These are phyloP conservation scores for Ogataea pignaliae DNA, from an alignment of 805 yeast species.

Conservation along the genomic window DNA sequence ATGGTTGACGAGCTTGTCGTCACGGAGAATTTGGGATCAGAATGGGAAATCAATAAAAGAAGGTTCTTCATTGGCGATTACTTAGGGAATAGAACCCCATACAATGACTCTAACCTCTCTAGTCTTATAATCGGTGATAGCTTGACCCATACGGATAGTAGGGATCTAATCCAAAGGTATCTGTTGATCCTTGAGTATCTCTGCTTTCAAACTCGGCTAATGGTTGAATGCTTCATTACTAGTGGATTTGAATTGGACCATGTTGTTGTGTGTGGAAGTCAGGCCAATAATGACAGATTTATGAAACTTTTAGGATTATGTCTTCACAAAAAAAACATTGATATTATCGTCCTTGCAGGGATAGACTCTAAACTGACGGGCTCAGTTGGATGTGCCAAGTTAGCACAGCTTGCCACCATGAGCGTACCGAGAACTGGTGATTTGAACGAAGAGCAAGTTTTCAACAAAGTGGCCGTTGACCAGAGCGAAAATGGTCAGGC, in stretches of 20 bases:
- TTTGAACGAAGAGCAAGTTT: neutral
- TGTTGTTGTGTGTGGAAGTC: constrained; percentile 49
- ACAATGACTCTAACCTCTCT: constrained; percentile 43
- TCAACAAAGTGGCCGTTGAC: neutral
- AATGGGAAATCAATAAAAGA: constrained; percentile 17
- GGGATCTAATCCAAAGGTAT: constrained; percentile 33
- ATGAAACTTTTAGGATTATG: constrained; percentile 29
- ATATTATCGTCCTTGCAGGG: constrained; percentile 2
- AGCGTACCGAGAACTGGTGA: neutral
- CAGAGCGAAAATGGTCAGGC: neutral
- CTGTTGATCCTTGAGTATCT: constrained; percentile 45
- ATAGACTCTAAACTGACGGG: constrained; percentile 12
- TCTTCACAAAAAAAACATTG: constrained; percentile 10
- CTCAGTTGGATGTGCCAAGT: constrained; percentile 12
- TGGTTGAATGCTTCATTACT: constrained; percentile 29
- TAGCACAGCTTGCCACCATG: constrained; percentile 2
- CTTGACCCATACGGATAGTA: constrained; percentile 32
- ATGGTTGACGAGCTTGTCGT: constrained; percentile 20
- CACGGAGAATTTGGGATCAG: constrained; percentile 10
- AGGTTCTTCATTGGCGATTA: constrained; percentile 51
- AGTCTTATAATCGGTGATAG: constrained; percentile 48
- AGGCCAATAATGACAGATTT: constrained; percentile 43
- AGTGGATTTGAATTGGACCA: constrained; percentile 23
- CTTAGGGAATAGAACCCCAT: constrained; percentile 57
- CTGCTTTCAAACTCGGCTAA: constrained; percentile 44